Percentiles rank a stretch among this genome's conserved stretches.
Evolutionary conservation across 208 protist species (phyloP).

Genomic region (Trypanosoma theileri): DNA sequence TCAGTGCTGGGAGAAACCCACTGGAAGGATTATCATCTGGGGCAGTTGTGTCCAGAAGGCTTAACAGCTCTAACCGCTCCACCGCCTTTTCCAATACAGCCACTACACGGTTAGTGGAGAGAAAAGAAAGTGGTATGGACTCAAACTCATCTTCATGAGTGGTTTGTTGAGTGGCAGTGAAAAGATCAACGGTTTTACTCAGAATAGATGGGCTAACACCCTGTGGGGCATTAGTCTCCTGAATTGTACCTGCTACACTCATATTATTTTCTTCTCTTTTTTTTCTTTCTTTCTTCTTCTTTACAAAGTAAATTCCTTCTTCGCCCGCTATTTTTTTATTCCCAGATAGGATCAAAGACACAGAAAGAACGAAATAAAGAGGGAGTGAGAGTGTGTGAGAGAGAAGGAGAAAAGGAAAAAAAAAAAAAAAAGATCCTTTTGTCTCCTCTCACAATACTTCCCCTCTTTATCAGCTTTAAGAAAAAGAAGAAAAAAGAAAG

Average conservation of each 20-base stretch:
- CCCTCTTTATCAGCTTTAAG: no score
- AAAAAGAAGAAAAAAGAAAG: no score
- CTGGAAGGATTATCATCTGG: slow-evolving; percentile 23
- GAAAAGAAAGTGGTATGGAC: slow-evolving; percentile 33
- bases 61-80: slow-evolving; percentile 89
- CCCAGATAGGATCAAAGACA: neutral
- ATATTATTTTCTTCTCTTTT: no score
- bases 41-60: slow-evolving; percentile 58
- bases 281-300: no score
- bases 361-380: neutral
- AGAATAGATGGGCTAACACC: neutral
- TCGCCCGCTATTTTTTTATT: no score
- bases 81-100: slow-evolving; percentile 84
- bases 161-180: slow-evolving; percentile 1
- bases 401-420: neutral
- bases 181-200: slow-evolving; percentile 7
- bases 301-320: no score
- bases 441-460: no score
- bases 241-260: neutral
- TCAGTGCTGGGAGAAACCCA: neutral
- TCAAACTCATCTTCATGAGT: slow-evolving; percentile 28
- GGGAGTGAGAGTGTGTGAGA: neutral
- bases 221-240: neutral
- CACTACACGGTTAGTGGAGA: slow-evolving; percentile 77
- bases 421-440: slow-evolving; percentile 6